Conservation (phyloP, 345 rosid species). For the Arabidopsis suecica region DNA sequence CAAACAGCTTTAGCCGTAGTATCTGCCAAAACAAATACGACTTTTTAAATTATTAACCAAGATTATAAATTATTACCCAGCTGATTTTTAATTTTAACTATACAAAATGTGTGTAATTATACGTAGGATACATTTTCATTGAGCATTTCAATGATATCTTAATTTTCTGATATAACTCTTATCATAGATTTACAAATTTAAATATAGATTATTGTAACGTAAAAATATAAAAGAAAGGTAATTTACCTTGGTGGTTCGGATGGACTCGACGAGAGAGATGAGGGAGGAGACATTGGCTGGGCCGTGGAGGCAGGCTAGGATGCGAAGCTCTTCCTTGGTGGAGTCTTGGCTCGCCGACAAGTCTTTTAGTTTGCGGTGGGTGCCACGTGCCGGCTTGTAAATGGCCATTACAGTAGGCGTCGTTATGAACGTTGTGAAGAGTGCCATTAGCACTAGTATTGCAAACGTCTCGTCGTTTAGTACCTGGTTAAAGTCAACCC, state of each 20-base stretch:
- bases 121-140: no score
- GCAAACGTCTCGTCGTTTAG: slow-evolving; percentile 80
- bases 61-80: neutral
- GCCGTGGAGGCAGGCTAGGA: slow-evolving; percentile 75
- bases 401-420: slow-evolving; percentile 77
- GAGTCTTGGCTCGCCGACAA: slow-evolving; percentile 46
- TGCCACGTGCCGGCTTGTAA: slow-evolving; percentile 64
- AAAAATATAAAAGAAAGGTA: neutral
- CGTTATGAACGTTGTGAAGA: slow-evolving; percentile 86
- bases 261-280: slow-evolving; percentile 68
- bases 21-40: slow-evolving; percentile 22
- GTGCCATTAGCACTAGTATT: slow-evolving; percentile 80
- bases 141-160: no score
- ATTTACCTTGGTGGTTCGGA: slow-evolving; percentile 57
- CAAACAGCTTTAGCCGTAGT: slow-evolving; percentile 59
- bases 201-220: no score
- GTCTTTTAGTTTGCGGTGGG: slow-evolving; percentile 61
- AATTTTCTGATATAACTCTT: no score
- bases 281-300: slow-evolving; percentile 68
- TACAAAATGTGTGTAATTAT: no score
- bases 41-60: neutral
- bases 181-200: no score
- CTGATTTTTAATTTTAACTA: neutral
- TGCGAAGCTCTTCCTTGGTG: slow-evolving; percentile 57
- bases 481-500: slow-evolving; percentile 54